Evolutionary conservation across 2,329 filamentous ascomycete species (phyloP), one percentile per base, ranked within the genome.

Genomic region (Penicillium sp.): DNA sequence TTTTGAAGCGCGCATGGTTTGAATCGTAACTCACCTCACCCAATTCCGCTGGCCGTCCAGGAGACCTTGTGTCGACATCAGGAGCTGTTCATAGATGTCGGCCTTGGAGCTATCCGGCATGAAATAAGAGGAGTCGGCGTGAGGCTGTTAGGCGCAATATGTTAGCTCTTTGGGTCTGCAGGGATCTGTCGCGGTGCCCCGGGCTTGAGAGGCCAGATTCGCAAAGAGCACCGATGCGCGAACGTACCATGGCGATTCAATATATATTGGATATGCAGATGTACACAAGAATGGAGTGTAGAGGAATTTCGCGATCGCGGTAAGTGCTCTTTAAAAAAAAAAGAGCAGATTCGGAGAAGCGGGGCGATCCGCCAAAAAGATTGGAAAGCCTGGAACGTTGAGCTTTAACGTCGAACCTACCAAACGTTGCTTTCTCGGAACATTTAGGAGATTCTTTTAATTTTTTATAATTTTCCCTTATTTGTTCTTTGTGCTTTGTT

Each of bases 51-150:
- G 75, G 9, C 69, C 76, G 22, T 68, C 64, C 5, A 77, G 59
- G 12, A 80, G 67, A 11, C 72, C 73, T 46, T 63, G 61, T 10
- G 76, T 62, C 53, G 77, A 72, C 16, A 70, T 59, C 22, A 77
- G 61, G 16, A 80, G 62, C 53, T 78, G 74, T 2, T 65, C 61
- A 61, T 78, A 80, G 33, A 77, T 68, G 37, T 77, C 71, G 38
- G 65, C 63, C 65, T 80, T 80, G 51, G 72, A 72, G 42, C 65
- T 46, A 6, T 64, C 68, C 26, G 66, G 58, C 33, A 67, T 58
- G 63, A 80, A 80, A 59, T 73, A 72, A n/a, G 78, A 75, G 22
- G 76, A 69, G 62, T 79, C 77, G 56, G 77, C 78, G 71, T 80
- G 78, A 55, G 75, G 75, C 78, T 79, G 53, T 50, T 22, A 9